Evolutionary conservation across 768 basidiomycete genomes (phyloP).

Genomic region (Pleurotus platypus): DNA sequence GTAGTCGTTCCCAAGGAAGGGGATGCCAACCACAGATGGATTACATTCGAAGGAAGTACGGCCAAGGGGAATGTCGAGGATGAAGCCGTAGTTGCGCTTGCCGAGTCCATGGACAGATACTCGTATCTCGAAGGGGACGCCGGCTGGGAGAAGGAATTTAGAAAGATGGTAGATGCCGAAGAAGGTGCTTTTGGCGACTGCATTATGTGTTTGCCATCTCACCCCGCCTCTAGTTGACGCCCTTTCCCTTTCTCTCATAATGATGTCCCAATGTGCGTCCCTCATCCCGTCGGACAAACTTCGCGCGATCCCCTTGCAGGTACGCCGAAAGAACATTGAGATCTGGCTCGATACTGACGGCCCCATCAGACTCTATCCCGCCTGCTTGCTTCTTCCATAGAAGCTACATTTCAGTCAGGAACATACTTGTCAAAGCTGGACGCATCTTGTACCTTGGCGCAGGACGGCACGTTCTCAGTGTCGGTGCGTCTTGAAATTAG

Average conservation of each 20-base stretch:
- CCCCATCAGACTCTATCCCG: conserved; percentile 17
- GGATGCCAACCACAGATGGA: conserved; percentile 14
- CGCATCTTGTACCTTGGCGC: conserved; percentile 30
- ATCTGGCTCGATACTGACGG: not conserved
- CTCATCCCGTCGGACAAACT: conserved; percentile 52
- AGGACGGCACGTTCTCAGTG: conserved; percentile 10
- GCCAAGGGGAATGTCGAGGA: conserved; percentile 46
- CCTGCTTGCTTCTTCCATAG: conserved; percentile 42
- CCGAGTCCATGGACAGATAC: conserved; percentile 70
- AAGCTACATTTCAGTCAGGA: conserved; percentile 54
- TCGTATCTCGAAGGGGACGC: conserved; percentile 22
- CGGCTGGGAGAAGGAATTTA: conserved; percentile 70
- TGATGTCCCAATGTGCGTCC: conserved; percentile 59
- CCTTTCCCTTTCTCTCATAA: conserved; percentile 47
- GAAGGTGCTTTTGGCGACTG: conserved; percentile 29
- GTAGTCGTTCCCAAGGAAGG: conserved; percentile 21
- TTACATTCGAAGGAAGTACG: conserved; percentile 10
- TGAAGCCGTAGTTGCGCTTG: conserved; percentile 64
- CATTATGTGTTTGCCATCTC: not conserved
- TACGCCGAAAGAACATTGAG: conserved; percentile 12
- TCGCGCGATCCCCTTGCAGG: conserved; percentile 55
- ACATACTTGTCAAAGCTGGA: conserved; percentile 44
- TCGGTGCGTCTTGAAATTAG: not conserved
- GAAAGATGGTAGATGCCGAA: conserved; percentile 30
- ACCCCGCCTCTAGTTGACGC: conserved; percentile 30